Base-by-base conservation (phyloP, 2,329 filamentous ascomycete genomes). In the Colletotrichum costaricense region DNA sequence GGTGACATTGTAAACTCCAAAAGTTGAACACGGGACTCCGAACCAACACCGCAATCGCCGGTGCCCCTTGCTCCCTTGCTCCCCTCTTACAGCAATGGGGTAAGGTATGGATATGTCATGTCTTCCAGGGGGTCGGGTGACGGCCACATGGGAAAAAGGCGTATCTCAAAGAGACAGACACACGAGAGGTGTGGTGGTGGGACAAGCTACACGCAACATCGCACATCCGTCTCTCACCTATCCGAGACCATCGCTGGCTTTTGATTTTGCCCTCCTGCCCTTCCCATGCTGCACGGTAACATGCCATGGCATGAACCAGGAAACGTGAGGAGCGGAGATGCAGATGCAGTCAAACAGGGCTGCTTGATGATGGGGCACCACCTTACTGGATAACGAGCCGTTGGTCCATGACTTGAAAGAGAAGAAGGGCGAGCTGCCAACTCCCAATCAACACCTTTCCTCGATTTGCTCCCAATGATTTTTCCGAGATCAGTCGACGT, bases 281-380 rank as follows among this genome's bases (percentile, higher is more conserved):
- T 55, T 35, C 28, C 26, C 5, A 49, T n/a, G 46, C 49, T 73
- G 70, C 59, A 62, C 67, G 60, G 68, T 57, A 54, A 54, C 67
- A 67, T 42, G 63, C 33, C 54, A 67, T 59, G 63, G 26, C 63
- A 73, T 73, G 71, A 73, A 73, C 62, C 28, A 35, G 65, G 58
- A 42, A 42, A 57, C 24, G 42, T 28, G 46, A 59, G 42, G 19
- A 49, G 59, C 35, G 49, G 19, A 73, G 68, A 56, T 56, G 55
- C 42, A 64, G 67, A 56, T 72, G 62, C 71, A 72, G 62, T 42
- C 66, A 63, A 60, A 65, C 67, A 69, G 46, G 57, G 65, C 63
- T 55, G 64, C 55, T 78, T 81, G 83, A 82, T 85, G 84, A 85
- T 84, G 83, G 83, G 84, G 84, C 84, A 84, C 75, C 74, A 74